phyloP scores from a whole-genome alignment of 345 rosid species.

The Eucalyptus melliodora region DNA sequence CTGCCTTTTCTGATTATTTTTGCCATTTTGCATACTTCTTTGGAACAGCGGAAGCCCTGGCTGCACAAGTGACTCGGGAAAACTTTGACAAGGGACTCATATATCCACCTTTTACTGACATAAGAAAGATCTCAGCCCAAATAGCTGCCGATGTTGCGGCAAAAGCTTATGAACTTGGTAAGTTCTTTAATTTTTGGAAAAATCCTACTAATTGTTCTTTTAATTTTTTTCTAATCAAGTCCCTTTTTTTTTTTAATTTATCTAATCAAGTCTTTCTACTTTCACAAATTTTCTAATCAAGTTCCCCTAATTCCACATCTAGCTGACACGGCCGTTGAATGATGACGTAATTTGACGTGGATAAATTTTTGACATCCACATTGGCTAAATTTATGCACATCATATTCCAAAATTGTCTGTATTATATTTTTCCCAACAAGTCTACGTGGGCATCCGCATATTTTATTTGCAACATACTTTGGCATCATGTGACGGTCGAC shows the following conservation, averaged over 20 bases:
- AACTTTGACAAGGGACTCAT: constrained; percentile 72
- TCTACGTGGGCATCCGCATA: not conserved
- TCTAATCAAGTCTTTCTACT: not conserved
- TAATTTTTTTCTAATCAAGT: not conserved
- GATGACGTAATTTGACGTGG: not conserved
- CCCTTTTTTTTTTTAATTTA: not conserved
- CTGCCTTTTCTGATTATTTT: not conserved
- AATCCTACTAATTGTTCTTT: not conserved
- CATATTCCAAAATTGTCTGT: not conserved
- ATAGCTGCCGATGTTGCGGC: constrained; percentile 95
- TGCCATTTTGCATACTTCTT: not conserved
- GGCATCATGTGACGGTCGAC: not conserved
- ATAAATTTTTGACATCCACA: not conserved
- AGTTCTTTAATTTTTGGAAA: not conserved
- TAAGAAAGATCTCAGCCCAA: constrained; percentile 88
- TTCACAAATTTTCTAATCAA: not conserved
- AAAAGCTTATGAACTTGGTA: constrained; percentile 91
- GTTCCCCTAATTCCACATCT: not conserved
- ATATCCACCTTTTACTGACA: constrained; percentile 75
- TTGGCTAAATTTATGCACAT: not conserved
- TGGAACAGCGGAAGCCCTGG: constrained; percentile 77
- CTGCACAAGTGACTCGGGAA: constrained; percentile 59
- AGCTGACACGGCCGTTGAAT: not conserved
- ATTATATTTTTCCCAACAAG: not conserved
- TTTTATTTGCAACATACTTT: not conserved